A percentile compares a stretch with the other conserved stretches of the same genome.
Conservation (phyloP, 176 grass and related monocot species). For the Bolboschoenus planiculmis region DNA sequence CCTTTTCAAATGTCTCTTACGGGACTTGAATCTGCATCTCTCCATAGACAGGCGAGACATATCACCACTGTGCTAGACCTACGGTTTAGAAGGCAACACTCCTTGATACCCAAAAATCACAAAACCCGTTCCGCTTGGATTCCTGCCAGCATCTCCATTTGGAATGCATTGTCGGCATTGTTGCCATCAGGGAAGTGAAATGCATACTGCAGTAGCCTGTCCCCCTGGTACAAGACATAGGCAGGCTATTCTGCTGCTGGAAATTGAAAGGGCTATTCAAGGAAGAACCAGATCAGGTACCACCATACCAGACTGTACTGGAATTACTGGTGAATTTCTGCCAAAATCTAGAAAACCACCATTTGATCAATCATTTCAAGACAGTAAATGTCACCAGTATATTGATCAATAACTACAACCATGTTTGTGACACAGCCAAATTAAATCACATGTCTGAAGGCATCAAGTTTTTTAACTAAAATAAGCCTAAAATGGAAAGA, state of each 20-base stretch:
- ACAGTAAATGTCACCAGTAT: neutral
- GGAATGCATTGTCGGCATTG: neutral
- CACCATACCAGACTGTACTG: neutral
- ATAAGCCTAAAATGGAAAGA: no score
- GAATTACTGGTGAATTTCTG: neutral
- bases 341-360: no score
- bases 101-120: no score
- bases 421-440: neutral
- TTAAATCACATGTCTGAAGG: no score
- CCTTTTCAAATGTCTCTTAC: no score
- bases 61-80: no score
- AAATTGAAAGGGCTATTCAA: neutral
- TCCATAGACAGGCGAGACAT: no score
- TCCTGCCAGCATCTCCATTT: neutral
- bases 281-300: neutral
- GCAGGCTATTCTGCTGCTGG: neutral
- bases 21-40: no score
- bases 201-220: neutral
- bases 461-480: no score
- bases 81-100: no score
- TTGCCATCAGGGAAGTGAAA: neutral
- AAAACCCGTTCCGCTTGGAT: no score
- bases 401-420: neutral
- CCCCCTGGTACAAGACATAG: neutral
- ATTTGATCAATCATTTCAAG: neutral